A percentile compares a stretch with the other conserved stretches of the same genome.
Evolutionary conservation across 2,329 filamentous ascomycete species (phyloP).

Genomic region (Beauveria australis): DNA sequence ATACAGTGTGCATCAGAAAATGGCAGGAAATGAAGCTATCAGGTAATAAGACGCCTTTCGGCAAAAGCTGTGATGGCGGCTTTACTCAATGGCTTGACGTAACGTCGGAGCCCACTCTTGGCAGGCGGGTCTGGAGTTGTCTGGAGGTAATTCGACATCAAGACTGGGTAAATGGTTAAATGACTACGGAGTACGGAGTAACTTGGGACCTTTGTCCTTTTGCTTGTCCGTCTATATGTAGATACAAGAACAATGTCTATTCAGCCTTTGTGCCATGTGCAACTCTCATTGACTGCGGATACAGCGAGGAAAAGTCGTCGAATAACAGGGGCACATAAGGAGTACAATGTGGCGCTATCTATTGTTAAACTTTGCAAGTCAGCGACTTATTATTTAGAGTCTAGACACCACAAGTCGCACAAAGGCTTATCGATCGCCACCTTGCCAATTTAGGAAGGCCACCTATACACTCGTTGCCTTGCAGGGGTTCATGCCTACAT

Average conservation of each 20-base stretch:
- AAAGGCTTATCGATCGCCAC: neutral
- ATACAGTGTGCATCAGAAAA: neutral
- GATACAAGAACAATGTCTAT: neutral
- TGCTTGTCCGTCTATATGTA: neutral
- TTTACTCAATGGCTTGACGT: constrained; percentile 9
- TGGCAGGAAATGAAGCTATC: constrained; percentile 1
- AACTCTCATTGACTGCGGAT: neutral
- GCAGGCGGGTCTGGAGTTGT: neutral
- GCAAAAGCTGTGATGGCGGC: neutral
- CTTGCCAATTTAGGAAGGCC: constrained; percentile 3
- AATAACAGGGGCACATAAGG: neutral
- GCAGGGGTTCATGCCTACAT: neutral
- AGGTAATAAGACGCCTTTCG: constrained; percentile 3
- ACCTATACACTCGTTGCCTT: constrained; percentile 9
- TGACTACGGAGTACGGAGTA: too few species aligned
- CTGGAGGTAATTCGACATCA: neutral
- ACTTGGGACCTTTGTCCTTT: too few species aligned
- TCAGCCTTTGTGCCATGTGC: neutral
- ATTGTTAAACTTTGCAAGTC: neutral
- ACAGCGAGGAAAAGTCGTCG: too few species aligned
- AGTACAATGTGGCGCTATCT: neutral
- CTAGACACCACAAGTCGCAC: neutral
- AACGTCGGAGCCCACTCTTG: neutral
- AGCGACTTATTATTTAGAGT: neutral
- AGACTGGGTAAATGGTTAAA: too few species aligned